Conservation (phyloP, 768 basidiomycete species). For the Mycena polygramma region DNA sequence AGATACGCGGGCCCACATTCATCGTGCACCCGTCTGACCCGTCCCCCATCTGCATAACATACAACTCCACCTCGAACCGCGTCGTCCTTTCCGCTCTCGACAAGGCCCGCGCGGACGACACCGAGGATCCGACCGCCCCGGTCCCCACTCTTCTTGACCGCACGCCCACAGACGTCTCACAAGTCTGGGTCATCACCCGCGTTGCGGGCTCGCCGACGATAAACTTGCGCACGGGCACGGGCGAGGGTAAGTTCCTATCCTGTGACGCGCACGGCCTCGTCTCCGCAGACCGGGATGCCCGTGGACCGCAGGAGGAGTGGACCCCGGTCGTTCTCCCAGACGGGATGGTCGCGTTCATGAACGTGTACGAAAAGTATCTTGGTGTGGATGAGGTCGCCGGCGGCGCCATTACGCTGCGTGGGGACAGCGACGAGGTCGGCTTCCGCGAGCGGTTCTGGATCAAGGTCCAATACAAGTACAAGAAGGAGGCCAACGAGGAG, state of each 20-base stretch:
- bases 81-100: constrained; percentile 76
- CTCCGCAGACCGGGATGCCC: constrained; percentile 86
- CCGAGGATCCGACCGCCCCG: constrained; percentile 59
- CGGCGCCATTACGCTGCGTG: constrained; percentile 80
- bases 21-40: constrained; percentile 87
- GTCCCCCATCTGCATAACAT: constrained; percentile 81
- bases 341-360: constrained; percentile 91
- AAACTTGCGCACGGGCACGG: constrained; percentile 89
- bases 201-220: constrained; percentile 87
- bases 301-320: constrained; percentile 96
- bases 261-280: constrained; percentile 90
- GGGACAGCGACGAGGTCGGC: constrained; percentile 88
- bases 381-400: constrained; percentile 90
- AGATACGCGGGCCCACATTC: constrained; percentile 92
- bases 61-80: constrained; percentile 80
- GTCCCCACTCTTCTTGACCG: constrained; percentile 68
- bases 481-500: constrained; percentile 85
- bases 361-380: constrained; percentile 91
- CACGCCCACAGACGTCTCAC: constrained; percentile 83
- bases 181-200: constrained; percentile 93
- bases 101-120: constrained; percentile 57
- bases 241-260: constrained; percentile 91
- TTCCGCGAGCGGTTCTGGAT: constrained; percentile 91
- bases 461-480: constrained; percentile 91
- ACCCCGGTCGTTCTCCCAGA: constrained; percentile 85